phyloP scores from a whole-genome alignment of 2,329 filamentous ascomycete genomes.

The Aspergillus tubingensis region DNA sequence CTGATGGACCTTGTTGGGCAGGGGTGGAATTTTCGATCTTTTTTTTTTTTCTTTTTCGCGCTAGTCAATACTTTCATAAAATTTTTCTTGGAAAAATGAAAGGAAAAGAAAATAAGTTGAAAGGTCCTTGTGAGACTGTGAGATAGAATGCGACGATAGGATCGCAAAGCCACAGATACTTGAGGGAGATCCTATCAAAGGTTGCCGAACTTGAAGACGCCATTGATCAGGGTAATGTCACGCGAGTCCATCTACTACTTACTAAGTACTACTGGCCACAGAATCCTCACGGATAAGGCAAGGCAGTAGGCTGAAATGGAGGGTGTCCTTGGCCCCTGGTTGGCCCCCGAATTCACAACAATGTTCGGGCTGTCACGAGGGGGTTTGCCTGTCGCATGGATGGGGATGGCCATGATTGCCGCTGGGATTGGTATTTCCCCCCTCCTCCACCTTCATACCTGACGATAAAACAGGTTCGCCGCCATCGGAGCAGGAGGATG shows the following conservation, averaged over 20 bases:
- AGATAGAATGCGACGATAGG: neutral
- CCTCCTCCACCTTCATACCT: neutral
- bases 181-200: neutral
- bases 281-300: neutral
- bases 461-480: neutral
- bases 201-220: neutral
- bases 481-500: neutral
- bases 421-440: neutral
- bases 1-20: conserved; percentile 1
- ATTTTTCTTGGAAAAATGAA: too few species aligned
- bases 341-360: conserved; percentile 7
- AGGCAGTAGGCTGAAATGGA: conserved; percentile 8
- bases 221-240: neutral
- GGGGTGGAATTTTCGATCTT: neutral
- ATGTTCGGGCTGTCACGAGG: conserved; percentile 16
- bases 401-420: neutral
- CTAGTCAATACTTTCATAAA: neutral
- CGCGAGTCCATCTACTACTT: neutral
- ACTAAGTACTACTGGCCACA: neutral
- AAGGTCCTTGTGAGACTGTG: too few species aligned
- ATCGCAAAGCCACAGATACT: neutral
- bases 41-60: neutral
- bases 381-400: conserved; percentile 18
- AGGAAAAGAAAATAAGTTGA: too few species aligned
- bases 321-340: conserved; percentile 15